Conservation (phyloP, 1,284 basidiomycete genomes). For the Irpex lacteus region DNA sequence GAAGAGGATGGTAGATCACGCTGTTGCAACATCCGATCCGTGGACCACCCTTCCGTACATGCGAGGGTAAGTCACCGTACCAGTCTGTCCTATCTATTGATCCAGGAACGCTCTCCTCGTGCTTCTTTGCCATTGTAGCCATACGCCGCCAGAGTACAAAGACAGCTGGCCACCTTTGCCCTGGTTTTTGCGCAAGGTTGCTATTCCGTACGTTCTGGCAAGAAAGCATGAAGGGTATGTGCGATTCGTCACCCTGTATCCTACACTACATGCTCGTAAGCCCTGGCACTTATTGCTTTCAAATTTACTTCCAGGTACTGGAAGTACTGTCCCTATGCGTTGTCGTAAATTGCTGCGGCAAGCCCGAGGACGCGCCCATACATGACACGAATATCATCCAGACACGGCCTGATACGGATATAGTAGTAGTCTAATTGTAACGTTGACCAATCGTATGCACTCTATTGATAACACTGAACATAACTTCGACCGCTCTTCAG, state of each 20-base stretch:
- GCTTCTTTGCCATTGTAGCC: not conserved
- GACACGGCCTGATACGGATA: no score
- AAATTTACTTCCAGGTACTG: slow-evolving; percentile 3
- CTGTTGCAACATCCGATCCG: slow-evolving; percentile 29
- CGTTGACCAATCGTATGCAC: no score
- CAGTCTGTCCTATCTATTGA: no score
- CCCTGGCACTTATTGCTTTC: not conserved
- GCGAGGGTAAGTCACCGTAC: slow-evolving; percentile 27
- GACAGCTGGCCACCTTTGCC: slow-evolving; percentile 21
- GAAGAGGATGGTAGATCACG: slow-evolving; percentile 21
- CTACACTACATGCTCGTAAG: not conserved
- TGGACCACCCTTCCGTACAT: slow-evolving; percentile 35
- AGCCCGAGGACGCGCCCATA: no score
- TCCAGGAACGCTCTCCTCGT: no score
- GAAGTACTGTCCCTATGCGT: slow-evolving; percentile 8
- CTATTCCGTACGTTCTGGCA: slow-evolving; percentile 33
- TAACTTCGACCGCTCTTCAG: no score
- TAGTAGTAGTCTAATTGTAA: no score
- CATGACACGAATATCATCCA: no score
- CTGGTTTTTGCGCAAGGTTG: slow-evolving; percentile 35
- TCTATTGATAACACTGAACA: no score
- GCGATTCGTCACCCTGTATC: not conserved
- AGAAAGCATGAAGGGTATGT: slow-evolving; percentile 31
- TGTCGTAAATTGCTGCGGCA: not conserved
- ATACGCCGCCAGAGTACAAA: not conserved